A percentile compares a stretch with the other conserved stretches of the same genome.
Evolutionary conservation across 2,329 filamentous ascomycete species (phyloP).

Genomic region (Blastomyces parvus): DNA sequence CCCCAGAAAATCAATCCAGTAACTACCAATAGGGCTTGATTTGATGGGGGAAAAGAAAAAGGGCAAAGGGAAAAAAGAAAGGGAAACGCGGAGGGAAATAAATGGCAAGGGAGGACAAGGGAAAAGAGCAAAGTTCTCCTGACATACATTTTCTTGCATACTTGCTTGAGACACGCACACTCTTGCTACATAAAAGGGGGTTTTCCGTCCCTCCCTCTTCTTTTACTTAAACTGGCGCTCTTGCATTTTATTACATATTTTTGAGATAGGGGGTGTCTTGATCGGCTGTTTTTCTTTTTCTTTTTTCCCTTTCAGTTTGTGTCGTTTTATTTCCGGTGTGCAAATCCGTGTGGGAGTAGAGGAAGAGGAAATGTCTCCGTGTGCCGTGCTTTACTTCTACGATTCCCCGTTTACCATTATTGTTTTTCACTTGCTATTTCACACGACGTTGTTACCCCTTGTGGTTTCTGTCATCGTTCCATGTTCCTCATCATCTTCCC

Average conservation of each 20-base stretch:
- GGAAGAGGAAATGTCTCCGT: neutral
- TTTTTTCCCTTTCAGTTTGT: neutral
- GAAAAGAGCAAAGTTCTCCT: neutral
- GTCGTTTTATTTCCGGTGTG: neutral
- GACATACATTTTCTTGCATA: neutral
- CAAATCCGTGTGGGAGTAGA: neutral
- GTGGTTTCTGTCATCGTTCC: neutral
- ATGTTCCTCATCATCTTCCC: neutral
- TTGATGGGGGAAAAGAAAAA: slow-evolving; percentile 4
- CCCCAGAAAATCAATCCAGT: slow-evolving; percentile 24
- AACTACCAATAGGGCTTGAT: slow-evolving; percentile 20
- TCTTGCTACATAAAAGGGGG: neutral
- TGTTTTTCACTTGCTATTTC: neutral
- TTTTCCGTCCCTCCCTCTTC: neutral
- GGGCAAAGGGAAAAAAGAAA: neutral
- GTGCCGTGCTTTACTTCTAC: neutral
- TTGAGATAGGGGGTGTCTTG: neutral
- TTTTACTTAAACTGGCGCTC: neutral
- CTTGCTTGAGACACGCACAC: neutral
- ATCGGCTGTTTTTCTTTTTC: neutral
- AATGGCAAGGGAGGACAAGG: neutral
- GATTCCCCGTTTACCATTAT: neutral
- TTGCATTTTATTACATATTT: neutral
- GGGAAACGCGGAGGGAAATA: neutral
- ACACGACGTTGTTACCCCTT: neutral